Evolutionary conservation across 2,329 filamentous ascomycete species (phyloP).

Genomic region (Colletotrichum phormii): DNA sequence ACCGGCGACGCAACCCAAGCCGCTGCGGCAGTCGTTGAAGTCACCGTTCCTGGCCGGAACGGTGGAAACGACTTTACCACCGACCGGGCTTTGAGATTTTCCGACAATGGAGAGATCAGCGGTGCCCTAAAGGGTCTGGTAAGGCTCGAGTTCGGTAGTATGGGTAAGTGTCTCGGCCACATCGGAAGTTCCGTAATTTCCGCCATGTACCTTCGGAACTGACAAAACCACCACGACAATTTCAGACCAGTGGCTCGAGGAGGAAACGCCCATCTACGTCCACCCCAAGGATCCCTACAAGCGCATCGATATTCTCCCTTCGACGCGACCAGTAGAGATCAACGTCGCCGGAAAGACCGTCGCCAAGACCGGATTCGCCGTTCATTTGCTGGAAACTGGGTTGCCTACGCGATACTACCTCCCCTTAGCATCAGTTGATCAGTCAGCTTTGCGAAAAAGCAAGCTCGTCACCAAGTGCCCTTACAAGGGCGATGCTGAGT

Average conservation of each 20-base stretch:
- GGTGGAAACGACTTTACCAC: constrained; percentile 42
- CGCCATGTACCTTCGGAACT: neutral
- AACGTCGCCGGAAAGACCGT: constrained; percentile 58
- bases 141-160: constrained; percentile 49
- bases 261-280: constrained; percentile 68
- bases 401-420: constrained; percentile 71
- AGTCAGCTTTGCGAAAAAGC: constrained; percentile 59
- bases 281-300: constrained; percentile 78
- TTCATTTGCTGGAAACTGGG: constrained; percentile 71
- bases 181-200: neutral
- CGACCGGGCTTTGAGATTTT: constrained; percentile 53
- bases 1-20: constrained; percentile 38
- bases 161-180: constrained; percentile 42
- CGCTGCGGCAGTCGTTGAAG: constrained; percentile 45
- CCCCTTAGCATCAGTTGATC: constrained; percentile 62
- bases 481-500: constrained; percentile 75
- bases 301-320: constrained; percentile 70
- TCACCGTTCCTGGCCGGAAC: constrained; percentile 44
- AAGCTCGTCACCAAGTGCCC: constrained; percentile 69
- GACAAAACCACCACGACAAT: neutral
- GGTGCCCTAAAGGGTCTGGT: constrained; percentile 47
- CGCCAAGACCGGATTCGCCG: constrained; percentile 55
- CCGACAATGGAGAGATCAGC: constrained; percentile 47
- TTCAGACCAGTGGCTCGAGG: constrained; percentile 60
- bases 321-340: constrained; percentile 64